Conservation (phyloP, 495 filamentous ascomycete species). For the Aspergillus heteromorphus region DNA sequence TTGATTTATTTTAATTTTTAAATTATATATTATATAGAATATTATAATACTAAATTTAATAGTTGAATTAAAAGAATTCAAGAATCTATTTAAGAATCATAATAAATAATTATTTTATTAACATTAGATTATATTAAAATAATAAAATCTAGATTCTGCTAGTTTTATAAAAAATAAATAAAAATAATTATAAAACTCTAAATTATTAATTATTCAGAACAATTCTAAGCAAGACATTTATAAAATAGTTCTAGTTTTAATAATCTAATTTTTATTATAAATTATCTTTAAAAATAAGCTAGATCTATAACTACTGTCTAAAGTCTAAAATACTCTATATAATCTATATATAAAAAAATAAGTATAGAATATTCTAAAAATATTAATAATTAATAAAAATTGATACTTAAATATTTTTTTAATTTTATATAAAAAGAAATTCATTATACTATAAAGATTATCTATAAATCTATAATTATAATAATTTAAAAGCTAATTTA, state of each 20-base stretch:
- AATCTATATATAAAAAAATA: background rate
- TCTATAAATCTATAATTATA: background rate
- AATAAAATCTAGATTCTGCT: background rate
- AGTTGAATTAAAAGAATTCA: background rate
- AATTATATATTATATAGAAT: background rate
- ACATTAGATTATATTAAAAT: background rate
- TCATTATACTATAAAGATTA: background rate
- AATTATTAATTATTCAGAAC: background rate
- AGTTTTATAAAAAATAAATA: background rate
- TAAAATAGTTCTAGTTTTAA: background rate
- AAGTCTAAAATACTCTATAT: background rate
- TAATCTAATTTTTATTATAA: background rate
- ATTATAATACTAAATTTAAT: conserved; percentile 1
- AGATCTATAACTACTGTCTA: background rate
- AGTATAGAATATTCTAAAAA: background rate
- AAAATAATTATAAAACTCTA: background rate
- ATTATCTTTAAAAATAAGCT: background rate
- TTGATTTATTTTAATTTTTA: conserved; percentile 3
- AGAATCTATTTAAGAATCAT: background rate
- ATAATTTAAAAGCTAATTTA: background rate
- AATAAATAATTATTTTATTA: background rate
- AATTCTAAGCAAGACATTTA: background rate
- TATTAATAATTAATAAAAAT: background rate
- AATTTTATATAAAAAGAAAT: background rate
- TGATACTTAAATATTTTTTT: background rate